Evolutionary conservation across 2,329 filamentous ascomycete species (phyloP).

Genomic region (Colletotrichum aenigma): DNA sequence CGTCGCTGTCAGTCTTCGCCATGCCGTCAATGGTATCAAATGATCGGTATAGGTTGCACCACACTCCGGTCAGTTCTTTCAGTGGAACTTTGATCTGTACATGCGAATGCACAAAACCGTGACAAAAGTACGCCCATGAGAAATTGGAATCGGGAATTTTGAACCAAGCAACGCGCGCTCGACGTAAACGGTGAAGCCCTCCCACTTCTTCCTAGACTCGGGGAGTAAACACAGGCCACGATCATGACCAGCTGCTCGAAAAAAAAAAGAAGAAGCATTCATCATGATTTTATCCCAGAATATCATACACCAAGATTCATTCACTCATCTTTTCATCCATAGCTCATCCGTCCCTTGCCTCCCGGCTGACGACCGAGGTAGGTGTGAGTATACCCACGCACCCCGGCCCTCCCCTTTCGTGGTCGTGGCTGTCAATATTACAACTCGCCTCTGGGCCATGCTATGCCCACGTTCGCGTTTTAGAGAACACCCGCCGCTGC

Average conservation of each 20-base stretch:
- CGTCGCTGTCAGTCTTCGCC: neutral
- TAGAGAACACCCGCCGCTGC: neutral
- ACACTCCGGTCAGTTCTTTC: neutral
- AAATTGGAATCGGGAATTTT: neutral
- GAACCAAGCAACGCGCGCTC: neutral
- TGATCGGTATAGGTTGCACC: neutral
- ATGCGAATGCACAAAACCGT: neutral
- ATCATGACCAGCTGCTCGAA: neutral
- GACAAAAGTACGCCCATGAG: neutral
- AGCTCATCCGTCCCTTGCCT: neutral
- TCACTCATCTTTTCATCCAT: neutral
- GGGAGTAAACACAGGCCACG: neutral
- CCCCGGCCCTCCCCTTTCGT: neutral
- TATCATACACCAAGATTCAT: neutral
- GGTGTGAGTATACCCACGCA: neutral
- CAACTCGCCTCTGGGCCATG: neutral
- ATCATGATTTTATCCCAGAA: neutral
- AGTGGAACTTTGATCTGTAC: neutral
- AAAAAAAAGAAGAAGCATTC: neutral
- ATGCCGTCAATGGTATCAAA: neutral
- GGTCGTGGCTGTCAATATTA: neutral
- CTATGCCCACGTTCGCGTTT: neutral
- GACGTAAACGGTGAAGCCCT: neutral
- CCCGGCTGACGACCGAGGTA: neutral
- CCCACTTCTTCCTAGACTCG: neutral